Evolutionary conservation across 257 asterid genomes (phyloP).

Genomic region (Solanum acaule): DNA sequence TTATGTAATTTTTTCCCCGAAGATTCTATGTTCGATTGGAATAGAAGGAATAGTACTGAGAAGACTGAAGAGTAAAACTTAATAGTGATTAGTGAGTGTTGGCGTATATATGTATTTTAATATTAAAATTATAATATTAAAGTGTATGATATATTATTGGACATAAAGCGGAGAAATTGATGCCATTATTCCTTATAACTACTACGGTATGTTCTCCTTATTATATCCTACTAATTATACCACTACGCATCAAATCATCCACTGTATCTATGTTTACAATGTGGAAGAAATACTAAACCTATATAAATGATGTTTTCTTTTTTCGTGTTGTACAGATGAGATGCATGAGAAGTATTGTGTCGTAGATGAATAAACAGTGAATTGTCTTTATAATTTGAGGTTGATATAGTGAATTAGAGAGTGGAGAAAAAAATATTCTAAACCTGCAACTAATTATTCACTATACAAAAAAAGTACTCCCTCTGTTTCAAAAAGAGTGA

Average conservation of each 20-base stretch:
- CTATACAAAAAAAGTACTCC: too few relatives aligned
- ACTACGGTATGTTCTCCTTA: neutral
- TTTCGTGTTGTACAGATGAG: neutral
- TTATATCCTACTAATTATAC: neutral
- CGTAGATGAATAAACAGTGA: neutral
- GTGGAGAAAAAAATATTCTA: neutral
- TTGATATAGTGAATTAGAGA: neutral
- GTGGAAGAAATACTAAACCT: neutral
- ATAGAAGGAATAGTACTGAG: neutral
- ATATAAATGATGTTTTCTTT: too few relatives aligned
- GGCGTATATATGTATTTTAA: neutral
- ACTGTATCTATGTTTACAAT: too few relatives aligned
- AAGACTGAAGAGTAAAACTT: neutral
- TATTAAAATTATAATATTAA: too few relatives aligned
- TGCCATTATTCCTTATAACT: neutral
- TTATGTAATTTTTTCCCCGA: too few relatives aligned
- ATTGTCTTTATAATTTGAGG: neutral
- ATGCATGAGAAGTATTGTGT: neutral
- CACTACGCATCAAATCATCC: neutral
- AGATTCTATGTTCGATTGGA: neutral
- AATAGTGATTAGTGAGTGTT: neutral
- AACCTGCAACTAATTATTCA: too few relatives aligned
- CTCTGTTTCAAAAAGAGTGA: too few relatives aligned
- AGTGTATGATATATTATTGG: neutral
- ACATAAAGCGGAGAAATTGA: neutral